phyloP scores from a whole-genome alignment of 1,284 basidiomycete species.

The Malassezia nana region DNA sequence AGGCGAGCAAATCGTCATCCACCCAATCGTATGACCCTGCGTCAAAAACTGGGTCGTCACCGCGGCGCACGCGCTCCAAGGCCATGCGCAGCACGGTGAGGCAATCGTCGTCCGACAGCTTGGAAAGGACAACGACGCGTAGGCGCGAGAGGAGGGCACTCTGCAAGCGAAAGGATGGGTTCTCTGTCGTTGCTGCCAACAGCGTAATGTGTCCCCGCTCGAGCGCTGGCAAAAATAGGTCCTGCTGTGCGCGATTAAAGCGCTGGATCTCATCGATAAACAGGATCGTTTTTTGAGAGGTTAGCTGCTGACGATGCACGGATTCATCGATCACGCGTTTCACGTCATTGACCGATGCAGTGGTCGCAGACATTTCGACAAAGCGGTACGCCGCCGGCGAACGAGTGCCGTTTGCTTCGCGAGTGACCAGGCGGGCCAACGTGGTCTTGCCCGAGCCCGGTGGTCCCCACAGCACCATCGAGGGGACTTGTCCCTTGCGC shows the following conservation, averaged over 20 bases:
- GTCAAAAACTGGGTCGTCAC: constrained; percentile 56
- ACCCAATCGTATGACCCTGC: constrained; percentile 41
- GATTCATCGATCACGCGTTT: constrained; percentile 71
- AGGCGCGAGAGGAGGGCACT: constrained; percentile 66
- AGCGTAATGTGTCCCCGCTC: constrained; percentile 50
- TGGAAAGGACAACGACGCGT: constrained; percentile 51
- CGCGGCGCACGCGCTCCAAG: constrained; percentile 18
- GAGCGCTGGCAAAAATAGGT: constrained; percentile 42
- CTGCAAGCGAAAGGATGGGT: constrained; percentile 69
- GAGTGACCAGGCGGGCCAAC: constrained; percentile 62
- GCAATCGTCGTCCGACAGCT: constrained; percentile 29
- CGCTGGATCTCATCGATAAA: constrained; percentile 78
- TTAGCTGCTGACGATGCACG: constrained; percentile 60
- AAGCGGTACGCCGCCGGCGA: constrained; percentile 25
- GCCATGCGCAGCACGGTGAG: constrained; percentile 27
- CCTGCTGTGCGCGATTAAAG: constrained; percentile 73
- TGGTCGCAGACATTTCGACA: constrained; percentile 48
- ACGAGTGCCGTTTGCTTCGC: constrained; percentile 50
- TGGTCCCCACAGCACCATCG: constrained; percentile 44
- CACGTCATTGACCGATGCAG: constrained; percentile 67
- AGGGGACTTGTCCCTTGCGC: constrained; percentile 30
- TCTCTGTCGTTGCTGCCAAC: constrained; percentile 82
- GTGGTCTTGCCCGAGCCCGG: constrained; percentile 63
- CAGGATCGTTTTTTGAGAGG: constrained; percentile 62
- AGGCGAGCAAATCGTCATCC: constrained; percentile 25